Evolutionary conservation across 176 grass and related monocot genomes (phyloP).

Genomic region (Rhynchospora pubera): DNA sequence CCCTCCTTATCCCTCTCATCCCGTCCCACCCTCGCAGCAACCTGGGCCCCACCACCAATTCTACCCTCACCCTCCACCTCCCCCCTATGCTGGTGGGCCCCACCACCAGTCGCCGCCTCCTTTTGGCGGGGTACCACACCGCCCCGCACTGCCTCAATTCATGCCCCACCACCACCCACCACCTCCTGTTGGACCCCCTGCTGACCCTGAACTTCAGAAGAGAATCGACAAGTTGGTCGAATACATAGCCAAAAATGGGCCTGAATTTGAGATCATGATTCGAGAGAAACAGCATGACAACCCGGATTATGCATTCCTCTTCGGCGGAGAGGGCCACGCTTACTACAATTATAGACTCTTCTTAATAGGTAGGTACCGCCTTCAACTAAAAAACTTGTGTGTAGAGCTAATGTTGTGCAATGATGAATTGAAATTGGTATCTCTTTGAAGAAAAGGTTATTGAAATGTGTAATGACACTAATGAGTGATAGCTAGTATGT

Average conservation of each 20-base stretch:
- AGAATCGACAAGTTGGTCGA: constrained; percentile 96
- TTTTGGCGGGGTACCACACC: constrained; percentile 26
- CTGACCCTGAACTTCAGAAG: constrained; percentile 87
- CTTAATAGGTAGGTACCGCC: constrained; percentile 22
- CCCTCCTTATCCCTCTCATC: constrained; percentile 41
- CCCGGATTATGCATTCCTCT: constrained; percentile 87
- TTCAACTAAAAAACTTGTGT: neutral
- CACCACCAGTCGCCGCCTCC: constrained; percentile 37
- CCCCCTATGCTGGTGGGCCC: constrained; percentile 24
- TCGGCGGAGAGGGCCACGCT: constrained; percentile 87
- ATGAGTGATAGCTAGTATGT: neutral
- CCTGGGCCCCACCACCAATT: constrained; percentile 43
- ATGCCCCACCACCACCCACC: constrained; percentile 35
- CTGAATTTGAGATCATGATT: constrained; percentile 82
- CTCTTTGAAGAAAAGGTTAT: neutral
- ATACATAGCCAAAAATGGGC: constrained; percentile 89
- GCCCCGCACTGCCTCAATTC: constrained; percentile 45
- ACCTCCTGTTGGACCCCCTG: constrained; percentile 42
- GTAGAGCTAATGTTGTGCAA: neutral
- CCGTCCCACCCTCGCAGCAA: constrained; percentile 37
- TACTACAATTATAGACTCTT: constrained; percentile 95
- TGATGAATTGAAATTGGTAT: neutral
- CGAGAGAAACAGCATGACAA: constrained; percentile 97
- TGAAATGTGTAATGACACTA: neutral
- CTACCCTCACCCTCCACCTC: constrained; percentile 46